Base-by-base conservation (phyloP, 1,284 basidiomycete genomes). In the Tranzscheliella williamsii region DNA sequence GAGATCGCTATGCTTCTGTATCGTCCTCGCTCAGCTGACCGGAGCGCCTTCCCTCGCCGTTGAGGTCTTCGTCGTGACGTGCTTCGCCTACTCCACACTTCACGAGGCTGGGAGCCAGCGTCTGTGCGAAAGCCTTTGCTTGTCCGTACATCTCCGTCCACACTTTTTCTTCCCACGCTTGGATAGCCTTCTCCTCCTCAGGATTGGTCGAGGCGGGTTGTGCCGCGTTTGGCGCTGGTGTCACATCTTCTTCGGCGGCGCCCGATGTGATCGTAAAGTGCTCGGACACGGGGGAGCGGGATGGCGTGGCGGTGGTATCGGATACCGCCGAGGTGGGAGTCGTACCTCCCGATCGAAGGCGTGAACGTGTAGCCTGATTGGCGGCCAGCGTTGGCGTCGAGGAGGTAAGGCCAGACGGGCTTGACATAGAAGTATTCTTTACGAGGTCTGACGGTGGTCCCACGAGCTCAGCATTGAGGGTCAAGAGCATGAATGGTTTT, bases 401-500 rank as follows among this genome's bases (percentile, higher is more conserved):
- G 2, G 23, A 23, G n/a, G 45, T n/a, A n/a, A n/a, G n/a, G n/a
- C n/a, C n/a, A n/a, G n/a, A n/a, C n/a, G n/a, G n/a, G n/a, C n/a
- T n/a, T n/a, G n/a, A n/a, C n/a, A n/a, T 42, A 2, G 47, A 37
- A 9, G 38, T 29, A 8, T 22, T 27, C 16, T 42, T 50, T 0
- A 33, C 23, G 4, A 42, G 13, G 11, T 6, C 29, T 4, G 24
- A 17, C 2, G 52, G 26, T 3, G 52, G 37, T 4, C 24, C 26
- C 11, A 33, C 16, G 4, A 36, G 9, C 18, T 49, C 22, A 11
- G 58, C 58, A 24, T 63, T 63, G 35, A 63, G 53, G 5, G 49
- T 53, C 21, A 63, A 46, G 4, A 63, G 45, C 60, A 63, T 63
- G n/a, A 56, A 63, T 24, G 60, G 53, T 22, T 39, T 56, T 2